Evolutionary conservation across 2,329 filamentous ascomycete species (phyloP), one percentile per base, ranked within the genome.

Genomic region (Acrocalymma vagum): DNA sequence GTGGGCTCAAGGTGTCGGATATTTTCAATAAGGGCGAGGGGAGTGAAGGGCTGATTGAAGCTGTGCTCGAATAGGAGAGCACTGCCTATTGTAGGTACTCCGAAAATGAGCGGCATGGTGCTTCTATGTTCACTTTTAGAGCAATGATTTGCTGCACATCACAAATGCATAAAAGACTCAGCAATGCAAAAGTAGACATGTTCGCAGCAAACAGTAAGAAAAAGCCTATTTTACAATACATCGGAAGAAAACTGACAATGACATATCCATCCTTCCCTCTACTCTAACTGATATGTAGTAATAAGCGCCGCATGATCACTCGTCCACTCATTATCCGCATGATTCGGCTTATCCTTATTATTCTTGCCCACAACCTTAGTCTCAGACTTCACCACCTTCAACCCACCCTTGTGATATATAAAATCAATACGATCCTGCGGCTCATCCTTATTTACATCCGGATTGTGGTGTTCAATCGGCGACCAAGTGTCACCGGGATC

Each of bases 31-130:
- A 41, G 21, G 45, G 27, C 13, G 5, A 45, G 14, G 45, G 41
- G 3, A 45, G 42, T 24, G 45, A 48, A 16, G 37, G 41, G 9
- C 30, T 48, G 29, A 48, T 48, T 16, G 45, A 48, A 25, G 36
- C 44, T 20, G 30, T 40, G n/a, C 15, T 35, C 9, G 28, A 28
- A 16, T 44, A 39, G 35, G n/a, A n/a, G n/a, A n/a, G n/a, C n/a
- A n/a, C n/a, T n/a, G n/a, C n/a, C n/a, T n/a, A n/a, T n/a, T n/a
- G n/a, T n/a, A n/a, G n/a, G n/a, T n/a, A n/a, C n/a, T n/a, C n/a
- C n/a, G n/a, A n/a, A n/a, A n/a, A n/a, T n/a, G n/a, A n/a, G n/a
- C n/a, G n/a, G n/a, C n/a, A n/a, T n/a, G n/a, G n/a, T n/a, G n/a
- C n/a, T n/a, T n/a, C n/a, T n/a, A n/a, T n/a, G n/a, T n/a, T n/a